Evolutionary conservation across 2,329 filamentous ascomycete genomes (phyloP).

Genomic region (Hypoxylon sp.): DNA sequence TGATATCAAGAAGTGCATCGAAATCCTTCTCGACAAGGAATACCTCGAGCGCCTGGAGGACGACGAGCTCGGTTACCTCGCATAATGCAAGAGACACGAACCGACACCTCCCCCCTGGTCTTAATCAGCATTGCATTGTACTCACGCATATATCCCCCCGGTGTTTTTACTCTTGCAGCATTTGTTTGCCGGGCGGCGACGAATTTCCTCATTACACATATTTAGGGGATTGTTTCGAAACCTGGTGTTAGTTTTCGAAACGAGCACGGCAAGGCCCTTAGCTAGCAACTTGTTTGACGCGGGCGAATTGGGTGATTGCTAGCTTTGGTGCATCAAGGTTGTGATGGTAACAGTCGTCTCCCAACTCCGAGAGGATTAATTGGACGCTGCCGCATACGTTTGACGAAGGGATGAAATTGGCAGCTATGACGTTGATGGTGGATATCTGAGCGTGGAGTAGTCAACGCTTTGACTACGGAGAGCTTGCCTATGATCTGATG

Average conservation of each 20-base stretch:
- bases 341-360: background rate
- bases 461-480: background rate
- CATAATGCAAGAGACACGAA: conserved; percentile 63
- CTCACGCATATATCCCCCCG: conserved; percentile 18
- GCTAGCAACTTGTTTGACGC: conserved; percentile 19
- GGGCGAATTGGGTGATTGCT: conserved; percentile 21
- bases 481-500: background rate
- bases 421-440: conserved; percentile 3
- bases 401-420: conserved; percentile 12
- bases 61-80: conserved; percentile 94
- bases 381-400: background rate
- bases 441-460: background rate
- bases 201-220: conserved; percentile 20
- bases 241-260: conserved; percentile 13
- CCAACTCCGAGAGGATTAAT: conserved; percentile 5
- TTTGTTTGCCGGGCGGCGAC: conserved; percentile 18
- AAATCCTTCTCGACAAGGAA: conserved; percentile 98
- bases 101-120: background rate
- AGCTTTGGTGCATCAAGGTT: conserved; percentile 15
- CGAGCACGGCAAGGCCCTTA: conserved; percentile 18
- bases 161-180: conserved; percentile 29
- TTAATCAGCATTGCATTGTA: conserved; percentile 9
- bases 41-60: conserved; percentile 96
- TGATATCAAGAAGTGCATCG: conserved; percentile 99
- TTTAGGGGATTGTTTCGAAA: conserved; percentile 1